Percentiles rank a stretch among this genome's conserved stretches.
These are phyloP conservation scores for Globisporangium paroecandrum DNA, from an alignment of 352 stramenopile genomes.

Conservation along the genomic window DNA sequence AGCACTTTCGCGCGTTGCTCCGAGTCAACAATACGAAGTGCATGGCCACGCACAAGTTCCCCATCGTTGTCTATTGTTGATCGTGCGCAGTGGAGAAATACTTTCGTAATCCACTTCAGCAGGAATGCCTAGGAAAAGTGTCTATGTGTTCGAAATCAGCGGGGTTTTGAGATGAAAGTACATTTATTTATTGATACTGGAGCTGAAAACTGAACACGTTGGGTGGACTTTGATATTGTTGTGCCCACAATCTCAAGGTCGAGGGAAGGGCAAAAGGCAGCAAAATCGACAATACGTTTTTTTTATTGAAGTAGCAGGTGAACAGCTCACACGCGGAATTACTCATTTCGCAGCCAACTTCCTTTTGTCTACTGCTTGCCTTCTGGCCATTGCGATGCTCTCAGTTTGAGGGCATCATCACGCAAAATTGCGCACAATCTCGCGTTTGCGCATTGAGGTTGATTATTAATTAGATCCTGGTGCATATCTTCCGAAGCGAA, in stretches of 20 bases:
- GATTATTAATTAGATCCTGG: too few species aligned
- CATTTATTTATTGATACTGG: too few species aligned
- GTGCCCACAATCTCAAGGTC: too few species aligned
- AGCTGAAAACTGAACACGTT: too few species aligned
- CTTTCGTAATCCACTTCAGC: background rate
- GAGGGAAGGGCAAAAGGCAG: too few species aligned
- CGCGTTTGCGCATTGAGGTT: background rate
- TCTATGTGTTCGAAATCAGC: background rate
- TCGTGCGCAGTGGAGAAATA: background rate
- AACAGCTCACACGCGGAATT: background rate
- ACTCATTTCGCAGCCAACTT: background rate
- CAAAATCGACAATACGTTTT: background rate
- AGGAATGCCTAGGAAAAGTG: background rate
- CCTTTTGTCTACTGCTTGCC: too few species aligned
- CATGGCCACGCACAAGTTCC: background rate
- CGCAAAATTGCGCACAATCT: background rate
- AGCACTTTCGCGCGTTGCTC: background rate
- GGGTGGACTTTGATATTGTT: too few species aligned
- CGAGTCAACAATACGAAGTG: slow-evolving; percentile 9
- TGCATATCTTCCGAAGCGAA: too few species aligned
- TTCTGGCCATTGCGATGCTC: too few species aligned
- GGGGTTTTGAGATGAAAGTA: background rate
- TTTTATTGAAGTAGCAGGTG: background rate
- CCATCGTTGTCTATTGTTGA: slow-evolving; percentile 9
- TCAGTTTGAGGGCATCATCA: background rate